A percentile compares a stretch with the other conserved stretches of the same genome.
phyloP scores from a whole-genome alignment of 2,329 filamentous ascomycete species.

The Phyllosticta citriasiana region DNA sequence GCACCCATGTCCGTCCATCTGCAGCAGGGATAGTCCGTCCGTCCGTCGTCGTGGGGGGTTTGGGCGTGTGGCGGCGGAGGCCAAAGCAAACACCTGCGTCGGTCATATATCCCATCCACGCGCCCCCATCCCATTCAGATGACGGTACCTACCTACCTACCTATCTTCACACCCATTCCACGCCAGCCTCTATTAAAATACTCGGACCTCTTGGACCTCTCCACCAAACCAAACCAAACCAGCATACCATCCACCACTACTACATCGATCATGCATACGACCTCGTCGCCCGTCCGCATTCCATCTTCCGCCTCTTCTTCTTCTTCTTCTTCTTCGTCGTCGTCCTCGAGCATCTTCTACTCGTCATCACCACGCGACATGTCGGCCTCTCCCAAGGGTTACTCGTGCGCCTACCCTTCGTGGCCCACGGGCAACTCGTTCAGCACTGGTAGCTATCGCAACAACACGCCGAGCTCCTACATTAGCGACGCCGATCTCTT shows the following conservation, averaged over 20 bases:
- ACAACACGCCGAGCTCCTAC: conserved; percentile 29
- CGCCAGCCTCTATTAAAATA: not conserved
- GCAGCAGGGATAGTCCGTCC: not conserved
- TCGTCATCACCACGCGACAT: conserved; percentile 16
- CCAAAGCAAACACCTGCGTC: conserved; percentile 4
- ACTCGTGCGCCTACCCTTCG: conserved; percentile 30
- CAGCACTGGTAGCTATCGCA: conserved; percentile 16
- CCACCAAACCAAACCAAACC: not conserved
- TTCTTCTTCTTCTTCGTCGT: conserved; percentile 27
- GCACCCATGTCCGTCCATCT: not conserved
- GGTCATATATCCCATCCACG: conserved; percentile 2
- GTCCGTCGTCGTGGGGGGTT: not conserved
- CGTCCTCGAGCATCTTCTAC: conserved; percentile 18
- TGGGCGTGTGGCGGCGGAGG: not conserved
- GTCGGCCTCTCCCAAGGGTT: conserved; percentile 17
- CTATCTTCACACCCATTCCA: not conserved
- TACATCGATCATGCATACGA: not conserved
- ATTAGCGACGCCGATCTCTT: conserved; percentile 34
- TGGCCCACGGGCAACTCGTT: conserved; percentile 30
- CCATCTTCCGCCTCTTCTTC: conserved; percentile 22
- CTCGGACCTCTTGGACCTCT: not conserved
- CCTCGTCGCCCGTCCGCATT: not conserved
- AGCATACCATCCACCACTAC: not conserved
- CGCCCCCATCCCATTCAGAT: conserved; percentile 1
- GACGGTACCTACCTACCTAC: not conserved